Conservation (phyloP, 352 stramenopile genomes). For the Globisporangium alternatum region DNA sequence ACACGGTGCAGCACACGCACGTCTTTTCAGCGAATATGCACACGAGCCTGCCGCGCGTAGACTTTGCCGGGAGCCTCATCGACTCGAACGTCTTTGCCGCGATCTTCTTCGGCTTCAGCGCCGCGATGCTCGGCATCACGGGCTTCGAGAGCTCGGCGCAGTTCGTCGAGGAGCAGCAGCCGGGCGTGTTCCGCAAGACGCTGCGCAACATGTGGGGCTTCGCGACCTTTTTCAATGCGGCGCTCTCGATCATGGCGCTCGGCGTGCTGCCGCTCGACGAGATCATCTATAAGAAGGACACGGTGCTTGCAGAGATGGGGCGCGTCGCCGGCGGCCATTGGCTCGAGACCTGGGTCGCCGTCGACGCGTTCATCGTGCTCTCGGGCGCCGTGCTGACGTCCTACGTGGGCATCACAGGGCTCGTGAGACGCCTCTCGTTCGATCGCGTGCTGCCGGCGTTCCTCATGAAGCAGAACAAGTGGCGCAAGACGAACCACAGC, state of each 20-base stretch:
- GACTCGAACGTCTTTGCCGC: constrained; percentile 51
- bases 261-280: constrained; percentile 76
- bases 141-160: constrained; percentile 91
- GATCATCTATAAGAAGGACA: no score
- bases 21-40: no score
- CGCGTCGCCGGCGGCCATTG: constrained; percentile 70
- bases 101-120: constrained; percentile 78
- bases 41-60: no score
- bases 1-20: no score
- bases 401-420: constrained; percentile 88
- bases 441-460: constrained; percentile 70
- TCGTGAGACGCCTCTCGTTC: constrained; percentile 75
- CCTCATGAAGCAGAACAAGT: constrained; percentile 63
- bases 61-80: constrained; percentile 76
- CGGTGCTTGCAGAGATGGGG: no score
- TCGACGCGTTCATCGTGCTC: constrained; percentile 90
- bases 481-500: constrained; percentile 85
- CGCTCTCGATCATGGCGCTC: constrained; percentile 81
- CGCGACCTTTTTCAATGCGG: constrained; percentile 86
- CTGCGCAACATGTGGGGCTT: constrained; percentile 88
- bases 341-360: constrained; percentile 70
- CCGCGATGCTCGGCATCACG: constrained; percentile 89
- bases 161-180: constrained; percentile 89
- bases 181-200: constrained; percentile 79
- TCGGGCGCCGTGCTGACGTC: constrained; percentile 84